Evolutionary conservation across 2,329 filamentous ascomycete species (phyloP), one percentile per base, ranked within the genome.

Genomic region (Trichoderma lentiforme): DNA sequence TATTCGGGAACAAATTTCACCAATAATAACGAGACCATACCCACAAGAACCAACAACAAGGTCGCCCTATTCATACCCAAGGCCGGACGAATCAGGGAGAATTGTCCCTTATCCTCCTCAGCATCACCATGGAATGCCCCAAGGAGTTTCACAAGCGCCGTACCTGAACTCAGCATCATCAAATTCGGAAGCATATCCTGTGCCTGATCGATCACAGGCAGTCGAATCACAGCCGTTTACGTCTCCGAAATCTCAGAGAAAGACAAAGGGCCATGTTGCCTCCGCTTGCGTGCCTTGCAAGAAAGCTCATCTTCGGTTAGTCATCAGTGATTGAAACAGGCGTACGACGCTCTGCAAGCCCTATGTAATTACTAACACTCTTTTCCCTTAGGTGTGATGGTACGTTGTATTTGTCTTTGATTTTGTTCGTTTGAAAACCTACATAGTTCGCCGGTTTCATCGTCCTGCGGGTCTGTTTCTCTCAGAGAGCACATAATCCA

Each of bases 271-370:
- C 15, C 93, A 96, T 83, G 93, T 95, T 68, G 92, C 92, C 65
- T 95, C 92, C 43, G 93, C 93, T 30, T 96, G 93, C 79, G 91
- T 95, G 75, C 93, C 94, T 73, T 96, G 93, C 83, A 95, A 95
- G 80, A 90, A 90, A 80, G 93, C 93, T 47, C 93, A 96, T 87
- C 86, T 96, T 74, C 86, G 89, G 88, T 90, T 82, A 79, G 84
- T 76, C 30, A 5, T 11, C 4, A 26, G 12, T 12, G 26, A 8
- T 51, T 69, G 34, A 43, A 47, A 26, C 15, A 30, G 43, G n/a
- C 18, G 18, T 15, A 11, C 11, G n/a, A 28, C 6, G 56, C 26
- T 60, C 21, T 21, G 63, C 30, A 18, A 18, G 34, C 6, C 43
- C 24, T 34, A 6, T n/a, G 53, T 21, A 34, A 62, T 53, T 2